Base-by-base conservation (phyloP, 2,329 filamentous ascomycete genomes). In the Nemania sp. region DNA sequence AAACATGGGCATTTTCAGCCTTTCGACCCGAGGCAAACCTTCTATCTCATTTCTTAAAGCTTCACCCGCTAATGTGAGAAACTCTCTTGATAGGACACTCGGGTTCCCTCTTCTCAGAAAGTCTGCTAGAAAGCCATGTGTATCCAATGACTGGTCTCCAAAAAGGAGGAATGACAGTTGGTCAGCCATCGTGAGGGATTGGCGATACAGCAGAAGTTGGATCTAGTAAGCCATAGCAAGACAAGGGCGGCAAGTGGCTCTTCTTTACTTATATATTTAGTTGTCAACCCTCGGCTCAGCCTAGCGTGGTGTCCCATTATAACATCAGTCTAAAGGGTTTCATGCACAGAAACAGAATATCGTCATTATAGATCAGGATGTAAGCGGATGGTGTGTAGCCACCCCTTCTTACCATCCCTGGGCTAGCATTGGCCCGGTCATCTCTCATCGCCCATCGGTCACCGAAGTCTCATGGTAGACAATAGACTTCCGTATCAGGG, bases 61-160 rank as follows among this genome's bases (percentile, higher is more conserved):
- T 57, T 82, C 76, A 57, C 77, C 76, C 49, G 76, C 77, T 61
- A 80, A 77, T 59, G 84, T 79, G 52, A 88, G 73, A 67, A 89
- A 89, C 41, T 80, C 81, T 63, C 77, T 79, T 43, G 86, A 77
- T 22, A 87, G 75, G 42, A 79, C 66, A 61, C 78, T 77, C 28
- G 74, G 74, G 57, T 74, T 71, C 33, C 72, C 72, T 56, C 72
- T 69, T 48, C 75, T 75, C 64, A 72, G 78, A 62, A 80, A 78
- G 53, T 79, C 74, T 45, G 83, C 80, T 56, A 89, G 73, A 60
- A 87, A 83, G 61, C 74, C 75, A 67, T 86, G 82, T 63, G 85
- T 85, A 69, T 87, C 83, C 64, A 84, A 78, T 56, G 86, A 88
- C 72, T 89, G 86, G 67, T 89, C 86, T 73, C 86, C 86, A 68